Evolutionary conservation across 2,329 filamentous ascomycete genomes (phyloP).

Genomic region (Fusarium mexicanum): DNA sequence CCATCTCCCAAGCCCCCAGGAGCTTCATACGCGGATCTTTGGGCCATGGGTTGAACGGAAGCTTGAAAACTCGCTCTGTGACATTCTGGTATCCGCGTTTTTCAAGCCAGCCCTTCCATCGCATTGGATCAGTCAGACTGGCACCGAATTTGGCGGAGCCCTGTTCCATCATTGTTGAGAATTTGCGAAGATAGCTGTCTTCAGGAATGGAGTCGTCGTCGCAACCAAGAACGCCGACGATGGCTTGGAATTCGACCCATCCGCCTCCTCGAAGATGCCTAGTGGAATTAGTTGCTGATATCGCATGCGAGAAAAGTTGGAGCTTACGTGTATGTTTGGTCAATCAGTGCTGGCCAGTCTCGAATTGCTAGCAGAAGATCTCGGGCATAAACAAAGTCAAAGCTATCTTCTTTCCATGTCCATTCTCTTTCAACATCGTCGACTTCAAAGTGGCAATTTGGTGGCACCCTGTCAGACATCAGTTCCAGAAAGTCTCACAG

Average conservation of each 20-base stretch:
- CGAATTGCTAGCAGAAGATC: conserved; percentile 45
- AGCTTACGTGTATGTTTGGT: conserved; percentile 47
- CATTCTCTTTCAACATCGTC: conserved; percentile 50
- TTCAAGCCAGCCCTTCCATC: conserved; percentile 50
- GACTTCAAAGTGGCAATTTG: conserved; percentile 50
- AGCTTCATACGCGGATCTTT: conserved; percentile 61
- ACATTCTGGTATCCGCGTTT: conserved; percentile 63
- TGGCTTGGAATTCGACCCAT: conserved; percentile 38
- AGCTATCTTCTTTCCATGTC: conserved; percentile 49
- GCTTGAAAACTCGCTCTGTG: conserved; percentile 55
- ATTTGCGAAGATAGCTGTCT: conserved; percentile 37
- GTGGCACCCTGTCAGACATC: conserved; percentile 47
- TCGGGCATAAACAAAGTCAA: conserved; percentile 50
- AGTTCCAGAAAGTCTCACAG: neutral
- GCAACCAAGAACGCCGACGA: conserved; percentile 36
- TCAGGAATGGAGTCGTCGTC: conserved; percentile 37
- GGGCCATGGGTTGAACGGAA: conserved; percentile 61
- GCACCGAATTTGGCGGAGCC: conserved; percentile 44
- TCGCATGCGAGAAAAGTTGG: rapidly evolving
- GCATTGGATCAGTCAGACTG: conserved; percentile 40
- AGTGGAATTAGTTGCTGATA: neutral
- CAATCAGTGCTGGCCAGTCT: conserved; percentile 46
- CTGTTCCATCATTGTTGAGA: conserved; percentile 43
- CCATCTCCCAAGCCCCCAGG: conserved; percentile 50
- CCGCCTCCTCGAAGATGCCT: conserved; percentile 28